Percentiles rank a stretch among this genome's conserved stretches.
Conservation (phyloP, 2,329 filamentous ascomycete species). For the Colletotrichum paranaense region DNA sequence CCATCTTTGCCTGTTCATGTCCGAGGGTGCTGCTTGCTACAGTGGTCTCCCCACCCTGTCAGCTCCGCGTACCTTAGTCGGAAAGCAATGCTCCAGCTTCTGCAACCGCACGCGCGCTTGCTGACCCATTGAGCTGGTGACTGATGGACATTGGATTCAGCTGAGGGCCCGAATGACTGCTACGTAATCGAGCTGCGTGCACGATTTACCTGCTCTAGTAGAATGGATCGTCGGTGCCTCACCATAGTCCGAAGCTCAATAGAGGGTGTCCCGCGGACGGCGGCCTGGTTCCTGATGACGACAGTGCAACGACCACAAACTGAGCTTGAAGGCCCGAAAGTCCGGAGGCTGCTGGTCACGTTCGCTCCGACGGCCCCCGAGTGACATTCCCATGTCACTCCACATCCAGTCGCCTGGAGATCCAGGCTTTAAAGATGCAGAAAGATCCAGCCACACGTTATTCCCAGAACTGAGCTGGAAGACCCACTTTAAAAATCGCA, state of each 20-base stretch:
- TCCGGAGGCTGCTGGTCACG: slow-evolving; percentile 21
- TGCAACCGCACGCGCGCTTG: slow-evolving; percentile 8
- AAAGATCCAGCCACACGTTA: slow-evolving; percentile 13
- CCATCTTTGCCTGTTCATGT: slow-evolving; percentile 24
- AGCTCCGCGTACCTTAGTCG: slow-evolving; percentile 1
- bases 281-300: slow-evolving; percentile 27
- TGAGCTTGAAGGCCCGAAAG: slow-evolving; percentile 22
- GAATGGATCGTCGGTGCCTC: slow-evolving; percentile 29
- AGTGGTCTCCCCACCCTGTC: slow-evolving; percentile 4
- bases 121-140: slow-evolving; percentile 30
- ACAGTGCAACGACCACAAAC: slow-evolving; percentile 11
- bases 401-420: neutral
- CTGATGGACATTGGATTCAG: slow-evolving; percentile 12
- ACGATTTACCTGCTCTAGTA: slow-evolving; percentile 7
- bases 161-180: slow-evolving; percentile 27
- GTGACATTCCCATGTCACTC: slow-evolving; percentile 7
- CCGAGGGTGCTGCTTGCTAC: neutral
- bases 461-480: neutral
- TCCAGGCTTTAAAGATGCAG: neutral
- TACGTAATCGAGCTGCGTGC: slow-evolving; percentile 27
- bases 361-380: slow-evolving; percentile 14
- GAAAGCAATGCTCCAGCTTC: slow-evolving; percentile 17
- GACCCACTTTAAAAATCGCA: neutral
- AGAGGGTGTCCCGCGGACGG: neutral
- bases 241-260: slow-evolving; percentile 11